These are phyloP conservation scores for Metarhizium guizhouense DNA, from an alignment of 2,329 filamentous ascomycete species.

Conservation along the genomic window DNA sequence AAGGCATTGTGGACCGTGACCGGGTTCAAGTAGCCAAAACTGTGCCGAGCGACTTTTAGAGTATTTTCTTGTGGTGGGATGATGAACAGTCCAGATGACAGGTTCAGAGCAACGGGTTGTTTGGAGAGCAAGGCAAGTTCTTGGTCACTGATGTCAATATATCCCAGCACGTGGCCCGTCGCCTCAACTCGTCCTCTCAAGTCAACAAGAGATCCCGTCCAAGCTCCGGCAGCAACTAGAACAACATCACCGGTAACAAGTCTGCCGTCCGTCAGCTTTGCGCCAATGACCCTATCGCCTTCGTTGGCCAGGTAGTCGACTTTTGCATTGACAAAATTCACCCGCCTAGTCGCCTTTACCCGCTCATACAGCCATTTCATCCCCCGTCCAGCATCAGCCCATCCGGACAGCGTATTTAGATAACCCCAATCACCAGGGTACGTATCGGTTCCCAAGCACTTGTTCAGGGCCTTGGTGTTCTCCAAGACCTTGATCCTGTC, in stretches of 20 bases:
- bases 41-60: slow-evolving; percentile 64
- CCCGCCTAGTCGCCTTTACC: slow-evolving; percentile 45
- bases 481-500: slow-evolving; percentile 37
- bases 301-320: slow-evolving; percentile 33
- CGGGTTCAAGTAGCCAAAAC: slow-evolving; percentile 57
- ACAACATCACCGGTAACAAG: slow-evolving; percentile 56
- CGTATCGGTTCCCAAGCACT: slow-evolving; percentile 37
- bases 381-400: slow-evolving; percentile 67
- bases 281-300: slow-evolving; percentile 44
- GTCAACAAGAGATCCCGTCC: slow-evolving; percentile 72
- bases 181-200: slow-evolving; percentile 67
- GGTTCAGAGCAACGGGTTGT: slow-evolving; percentile 65
- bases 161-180: slow-evolving; percentile 74
- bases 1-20: slow-evolving; percentile 25
- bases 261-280: slow-evolving; percentile 23
- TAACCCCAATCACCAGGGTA: slow-evolving; percentile 59
- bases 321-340: slow-evolving; percentile 44
- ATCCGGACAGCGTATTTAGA: slow-evolving; percentile 65
- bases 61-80: slow-evolving; percentile 55
- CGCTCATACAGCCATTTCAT: slow-evolving; percentile 55
- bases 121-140: slow-evolving; percentile 58
- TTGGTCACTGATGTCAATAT: slow-evolving; percentile 61
- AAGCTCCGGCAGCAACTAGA: slow-evolving; percentile 78
- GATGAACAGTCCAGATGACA: slow-evolving; percentile 63
- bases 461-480: slow-evolving; percentile 32